Evolutionary conservation across 768 basidiomycete genomes (phyloP), one percentile per base, ranked within the genome.

Genomic region (Leccinum longicurvipes): DNA sequence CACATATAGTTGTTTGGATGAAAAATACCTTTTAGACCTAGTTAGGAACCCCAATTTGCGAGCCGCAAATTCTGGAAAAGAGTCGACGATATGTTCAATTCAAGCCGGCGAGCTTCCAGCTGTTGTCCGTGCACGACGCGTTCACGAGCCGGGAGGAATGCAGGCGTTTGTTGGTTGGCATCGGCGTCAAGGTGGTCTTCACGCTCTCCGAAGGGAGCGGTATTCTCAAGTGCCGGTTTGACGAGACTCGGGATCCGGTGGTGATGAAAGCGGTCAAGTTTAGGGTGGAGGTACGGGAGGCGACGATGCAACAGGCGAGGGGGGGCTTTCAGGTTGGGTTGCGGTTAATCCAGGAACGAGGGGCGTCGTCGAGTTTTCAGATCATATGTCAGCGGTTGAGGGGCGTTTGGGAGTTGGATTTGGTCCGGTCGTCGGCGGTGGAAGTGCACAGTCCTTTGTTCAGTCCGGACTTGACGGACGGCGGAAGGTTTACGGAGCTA

Each of bases 361-460:
- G 96, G 4, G 87, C 93, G 17, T 76, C 84, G 42, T 90, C 91
- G 23, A 86, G 82, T 27, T 92, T 97, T 76, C 89, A 85, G 71
- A 78, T 82, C 50, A 76, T 93, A 27, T 90, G 82, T 67, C 82
- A 77, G 57, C 78, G 83, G 41, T 68, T 97, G 54, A 77, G 79
- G 57, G 74, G 78, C 28, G 79, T 83, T 21, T 97, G 93, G 94
- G 82, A 82, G 48, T 65, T 89, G 64, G 85, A 86, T 54, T 66
- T 69, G 24, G 65, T 74, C 29, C 61, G 60, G 28, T 46, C 60
- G 53, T 44, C 42, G 28, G 50, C 39, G 32, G 47, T 46, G 59
- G 55, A 51, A 19, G 45, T 58, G 51, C 60, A 57, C 21, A 63
- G 60, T 45, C 63, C 63, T 19, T 47, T 60, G 8, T 66, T 67